A percentile compares a stretch with the other conserved stretches of the same genome.
Evolutionary conservation across 768 basidiomycete genomes (phyloP).

Genomic region (Termitomyces sp.): DNA sequence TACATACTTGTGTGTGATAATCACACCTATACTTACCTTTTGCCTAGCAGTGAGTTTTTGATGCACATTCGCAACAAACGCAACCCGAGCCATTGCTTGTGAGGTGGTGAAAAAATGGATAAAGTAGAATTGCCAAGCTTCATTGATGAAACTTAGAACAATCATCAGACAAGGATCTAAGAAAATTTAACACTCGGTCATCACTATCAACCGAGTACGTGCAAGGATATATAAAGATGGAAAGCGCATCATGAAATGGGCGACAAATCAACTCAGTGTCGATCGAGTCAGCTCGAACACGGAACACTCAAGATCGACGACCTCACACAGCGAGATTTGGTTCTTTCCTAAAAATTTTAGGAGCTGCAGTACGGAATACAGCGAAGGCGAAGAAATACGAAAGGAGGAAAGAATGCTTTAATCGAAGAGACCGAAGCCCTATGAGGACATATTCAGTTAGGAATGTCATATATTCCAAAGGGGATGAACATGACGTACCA

Average conservation of each 20-base stretch:
- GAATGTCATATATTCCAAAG: background rate
- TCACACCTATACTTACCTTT: too few relatives aligned
- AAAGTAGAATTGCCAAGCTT: background rate
- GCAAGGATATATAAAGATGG: background rate
- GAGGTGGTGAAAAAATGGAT: background rate
- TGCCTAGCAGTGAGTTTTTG: too few relatives aligned
- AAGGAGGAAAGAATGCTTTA: constrained; percentile 33
- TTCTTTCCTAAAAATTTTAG: constrained; percentile 12
- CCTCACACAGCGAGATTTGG: background rate
- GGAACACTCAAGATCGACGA: background rate
- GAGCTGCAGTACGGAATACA: constrained; percentile 12
- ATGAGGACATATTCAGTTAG: background rate
- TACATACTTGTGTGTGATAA: too few relatives aligned
- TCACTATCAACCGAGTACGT: background rate
- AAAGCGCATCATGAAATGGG: background rate
- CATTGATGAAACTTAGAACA: background rate
- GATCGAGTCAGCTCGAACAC: background rate
- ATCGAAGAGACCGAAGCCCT: constrained; percentile 98
- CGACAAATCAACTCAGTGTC: background rate
- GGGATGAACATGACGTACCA: constrained; percentile 43
- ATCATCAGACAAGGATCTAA: background rate
- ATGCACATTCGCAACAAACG: too few relatives aligned
- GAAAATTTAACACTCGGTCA: background rate
- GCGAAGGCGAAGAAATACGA: constrained; percentile 6
- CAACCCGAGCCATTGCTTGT: background rate